Conservation (phyloP, 1,139 yeast genomes). For the Eremothecium sinecaudum region DNA sequence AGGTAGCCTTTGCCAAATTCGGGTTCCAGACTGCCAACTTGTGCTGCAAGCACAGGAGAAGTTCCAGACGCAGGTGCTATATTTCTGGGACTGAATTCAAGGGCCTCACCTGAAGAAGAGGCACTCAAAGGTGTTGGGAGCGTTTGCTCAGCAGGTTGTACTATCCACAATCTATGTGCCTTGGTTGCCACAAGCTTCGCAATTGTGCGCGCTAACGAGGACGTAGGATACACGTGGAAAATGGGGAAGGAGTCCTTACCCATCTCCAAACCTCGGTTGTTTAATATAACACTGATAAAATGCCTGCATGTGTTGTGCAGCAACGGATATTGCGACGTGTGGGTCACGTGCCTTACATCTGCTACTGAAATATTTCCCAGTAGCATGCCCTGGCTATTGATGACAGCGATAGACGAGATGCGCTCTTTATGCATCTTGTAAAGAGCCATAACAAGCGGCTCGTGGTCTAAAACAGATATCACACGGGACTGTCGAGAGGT, state of each 20-base stretch:
- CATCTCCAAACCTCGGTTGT: constrained; percentile 72
- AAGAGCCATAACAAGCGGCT: constrained; percentile 75
- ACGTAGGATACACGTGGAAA: constrained; percentile 74
- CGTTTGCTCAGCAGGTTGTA: constrained; percentile 36
- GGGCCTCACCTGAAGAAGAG: constrained; percentile 7
- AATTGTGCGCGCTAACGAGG: constrained; percentile 77
- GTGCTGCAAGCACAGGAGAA: constrained; percentile 5
- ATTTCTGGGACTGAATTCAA: constrained; percentile 2
- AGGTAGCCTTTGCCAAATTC: constrained; percentile 61
- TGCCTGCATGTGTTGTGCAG: constrained; percentile 76
- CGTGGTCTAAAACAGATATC: constrained; percentile 76
- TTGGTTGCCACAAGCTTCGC: constrained; percentile 94
- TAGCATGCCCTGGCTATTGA: constrained; percentile 63
- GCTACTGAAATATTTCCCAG: constrained; percentile 90
- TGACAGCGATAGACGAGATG: constrained; percentile 89
- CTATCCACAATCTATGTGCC: constrained; percentile 90
- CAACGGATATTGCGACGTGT: constrained; percentile 73
- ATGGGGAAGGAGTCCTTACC: constrained; percentile 95
- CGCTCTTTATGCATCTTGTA: constrained; percentile 75
- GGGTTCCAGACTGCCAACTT: constrained; percentile 29
- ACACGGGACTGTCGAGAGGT: constrained; percentile 38
- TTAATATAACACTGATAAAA: constrained; percentile 76
- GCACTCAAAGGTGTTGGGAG: constrained; percentile 7
- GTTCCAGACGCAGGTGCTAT: constrained; percentile 1
- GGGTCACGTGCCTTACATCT: constrained; percentile 80